Evolutionary conservation across 2,329 filamentous ascomycete species (phyloP), one percentile per base, ranked within the genome.

Genomic region (Phyllosticta ampelicida): DNA sequence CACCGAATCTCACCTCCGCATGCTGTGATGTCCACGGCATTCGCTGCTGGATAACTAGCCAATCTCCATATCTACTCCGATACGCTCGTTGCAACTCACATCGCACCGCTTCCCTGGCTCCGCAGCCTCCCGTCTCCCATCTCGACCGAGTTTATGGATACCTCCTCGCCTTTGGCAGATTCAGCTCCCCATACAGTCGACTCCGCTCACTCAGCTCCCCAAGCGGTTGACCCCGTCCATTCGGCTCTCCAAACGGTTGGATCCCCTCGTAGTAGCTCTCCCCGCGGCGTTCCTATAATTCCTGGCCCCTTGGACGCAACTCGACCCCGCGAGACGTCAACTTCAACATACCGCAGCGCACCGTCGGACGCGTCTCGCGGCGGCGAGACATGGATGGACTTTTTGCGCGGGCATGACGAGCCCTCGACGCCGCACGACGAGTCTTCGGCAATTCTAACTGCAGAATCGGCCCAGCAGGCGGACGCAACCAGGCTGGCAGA

Each of bases 301-400:
- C 16, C 36, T 44, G 36, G 36, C 16, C n/a, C 36, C 36, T 44
- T 16, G 13, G 36, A 44, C 16, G 5, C 36, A 6, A 16, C 11
- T n/a, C 36, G 36, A 26, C 36, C 16, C 36, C 13, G 36, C 36
- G 36, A 44, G 36, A 44, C 36, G 16, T 16, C 16, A n/a, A 44
- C 36, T n/a, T n/a, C 36, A n/a, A 44, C 13, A 16, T 44, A 44
- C 16, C 36, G 36, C 36, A 44, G 36, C n/a, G 36, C 36, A n/a
- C 36, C 36, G 13, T 44, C 36, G n/a, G 13, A 44, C n/a, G 36
- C 36, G 13, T 44, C 36, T 44, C 36, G 36, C 6, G 36, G 64
- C 16, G 65, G 68, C 29, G 66, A 71, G 61, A 70, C 70, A 44
- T 71, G 70, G 70, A 62, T 67, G 48, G 69, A 70, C 62, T 71